Evolutionary conservation across 1,139 yeast genomes (phyloP), one percentile per base, ranked within the genome.

Genomic region (Debaryomyces sp.): DNA sequence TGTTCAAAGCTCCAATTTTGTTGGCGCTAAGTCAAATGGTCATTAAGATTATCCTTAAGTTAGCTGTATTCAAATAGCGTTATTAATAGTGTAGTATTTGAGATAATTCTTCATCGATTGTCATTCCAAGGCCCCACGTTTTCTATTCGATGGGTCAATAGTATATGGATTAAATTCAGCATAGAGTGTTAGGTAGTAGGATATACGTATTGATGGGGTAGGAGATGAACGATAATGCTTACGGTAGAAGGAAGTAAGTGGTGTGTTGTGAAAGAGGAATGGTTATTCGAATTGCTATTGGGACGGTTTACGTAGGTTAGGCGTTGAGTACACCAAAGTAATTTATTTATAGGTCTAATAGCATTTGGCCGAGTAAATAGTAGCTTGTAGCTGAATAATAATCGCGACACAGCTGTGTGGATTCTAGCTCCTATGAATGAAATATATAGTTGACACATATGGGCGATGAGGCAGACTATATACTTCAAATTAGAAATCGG

Each of bases 401-500:
- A 2, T 9, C 29, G 8, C 10, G 9, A 12, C 12, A 26, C 3
- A 26, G 12, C n/a, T 10, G 4, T 24, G 26, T 3, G 10, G 6
- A 24, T 24, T 7, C 10, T 9, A 24, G 26, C 5, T 24, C 26
- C 9, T 2, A 24, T 24, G 2, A 26, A 26, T 2, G 9, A 26
- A 9, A 26, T 10, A 26, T 8, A 12, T 5, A 2, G 21, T 18
- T 18, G 4, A 12, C 2, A 26, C 29, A 26, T 26, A 26, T 5
- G 4, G 10, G 29, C 29, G 9, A 26, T 26, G 12, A 12, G 5
- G n/a, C 29, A 8, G 12, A 26, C 12, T 2, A 9, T 26, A 12
- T 8, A 26, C n/a, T 23, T 23, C 9, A 5, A n/a, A 13, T 18
- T 49, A 58, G 34, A 58, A 58, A 23, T 54, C 50, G 9, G 48